These are phyloP conservation scores for Austroboletus niveus DNA, from an alignment of 1,284 basidiomycete genomes.

Conservation along the genomic window DNA sequence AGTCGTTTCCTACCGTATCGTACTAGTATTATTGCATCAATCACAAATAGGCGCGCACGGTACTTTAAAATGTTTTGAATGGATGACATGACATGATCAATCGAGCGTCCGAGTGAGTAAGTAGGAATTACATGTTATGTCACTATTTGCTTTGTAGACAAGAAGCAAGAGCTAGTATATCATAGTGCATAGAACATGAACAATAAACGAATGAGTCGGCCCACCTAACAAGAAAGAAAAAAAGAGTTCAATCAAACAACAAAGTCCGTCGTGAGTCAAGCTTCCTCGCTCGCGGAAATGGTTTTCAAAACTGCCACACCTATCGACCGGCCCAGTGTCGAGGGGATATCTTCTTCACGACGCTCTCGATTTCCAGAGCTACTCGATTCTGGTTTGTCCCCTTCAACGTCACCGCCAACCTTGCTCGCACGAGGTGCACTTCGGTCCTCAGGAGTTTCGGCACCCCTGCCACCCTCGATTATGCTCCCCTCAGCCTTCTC, in stretches of 20 bases:
- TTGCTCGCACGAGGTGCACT: conserved; percentile 2
- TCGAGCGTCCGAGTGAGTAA: neutral
- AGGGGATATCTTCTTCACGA: conserved; percentile 21
- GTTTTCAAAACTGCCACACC: conserved; percentile 23
- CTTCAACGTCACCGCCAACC: conserved; percentile 4
- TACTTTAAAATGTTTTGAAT: neutral
- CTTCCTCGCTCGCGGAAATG: neutral
- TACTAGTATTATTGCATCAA: too few species aligned
- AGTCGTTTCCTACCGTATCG: too few species aligned
- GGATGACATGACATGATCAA: neutral
- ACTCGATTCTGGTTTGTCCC: conserved; percentile 3
- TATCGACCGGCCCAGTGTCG: conserved; percentile 29
- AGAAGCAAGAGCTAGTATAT: conserved; percentile 2
- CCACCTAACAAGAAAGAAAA: conserved; percentile 5
- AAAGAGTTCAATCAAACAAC: neutral
- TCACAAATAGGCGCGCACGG: too few species aligned
- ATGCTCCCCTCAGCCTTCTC: conserved; percentile 19
- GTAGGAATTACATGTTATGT: conserved; percentile 10
- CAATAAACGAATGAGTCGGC: conserved; percentile 7
- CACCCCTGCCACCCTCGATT: conserved; percentile 7
- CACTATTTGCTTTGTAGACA: conserved; percentile 8
- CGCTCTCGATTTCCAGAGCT: conserved; percentile 2
- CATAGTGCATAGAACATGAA: conserved; percentile 6
- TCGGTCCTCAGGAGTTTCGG: conserved; percentile 12
- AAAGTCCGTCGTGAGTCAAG: conserved; percentile 3